Evolutionary conservation across 2,329 filamentous ascomycete species (phyloP), one percentile per base, ranked within the genome.

Genomic region (Fusarium albosuccineum): DNA sequence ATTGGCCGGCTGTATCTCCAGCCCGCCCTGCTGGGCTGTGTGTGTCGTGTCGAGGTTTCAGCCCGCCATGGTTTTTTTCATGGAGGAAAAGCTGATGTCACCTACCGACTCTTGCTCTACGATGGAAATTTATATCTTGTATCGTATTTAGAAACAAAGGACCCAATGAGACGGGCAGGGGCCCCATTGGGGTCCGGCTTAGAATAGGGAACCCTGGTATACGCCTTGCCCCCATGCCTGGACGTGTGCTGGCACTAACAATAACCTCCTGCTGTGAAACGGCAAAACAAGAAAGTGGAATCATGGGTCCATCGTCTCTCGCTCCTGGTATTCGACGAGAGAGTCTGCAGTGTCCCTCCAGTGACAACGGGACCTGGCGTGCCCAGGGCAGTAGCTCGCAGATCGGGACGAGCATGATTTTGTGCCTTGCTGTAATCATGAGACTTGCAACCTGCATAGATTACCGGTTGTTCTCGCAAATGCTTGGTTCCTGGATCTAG

Each of bases 181-280:
- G 34, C 22, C n/a, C 55, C 42, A 41, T 55, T 41, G 26, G 41
- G 53, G 52, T 39, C 45, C 56, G 37, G 56, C 60, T 67, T 59
- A 59, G 60, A 66, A 68, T 60, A 63, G 60, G 61, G 53, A 64
- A 48, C 57, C 48, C 56, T 49, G 29, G 30, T 48, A 46, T 63
- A 63, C 64, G 56, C 45, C 22, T 51, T 55, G 55, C 55, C 70
- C 59, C 67, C 67, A 61, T 48, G 41, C 27, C 45, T 56, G 39
- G 46, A 50, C 39, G 45, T 70, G 60, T 62, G 57, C 46, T 67
- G 58, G 60, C 63, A 58, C 66, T 60, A 65, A 56, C 60, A 68
- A 72, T 61, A 68, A 22, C 52, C 58, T 42, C 40, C 71, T 73
- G 70, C 59, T 34, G 71, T 73, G 55, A 49, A 57, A 73, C 71